Conservation (phyloP, 225 moss, liverwort and hornwort species). For the Physcomitrellopsis africana region DNA sequence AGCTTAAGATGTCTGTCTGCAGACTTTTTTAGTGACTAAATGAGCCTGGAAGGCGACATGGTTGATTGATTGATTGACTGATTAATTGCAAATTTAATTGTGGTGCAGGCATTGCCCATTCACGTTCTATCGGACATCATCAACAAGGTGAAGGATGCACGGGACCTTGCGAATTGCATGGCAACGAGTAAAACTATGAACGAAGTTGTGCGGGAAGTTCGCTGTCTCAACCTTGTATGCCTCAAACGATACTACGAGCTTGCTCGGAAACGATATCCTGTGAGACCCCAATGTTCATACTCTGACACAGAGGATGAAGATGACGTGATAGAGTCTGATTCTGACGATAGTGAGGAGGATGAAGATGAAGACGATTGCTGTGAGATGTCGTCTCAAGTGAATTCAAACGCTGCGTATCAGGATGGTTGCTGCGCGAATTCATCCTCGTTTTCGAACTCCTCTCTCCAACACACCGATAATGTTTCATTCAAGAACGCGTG, state of each 20-base stretch:
- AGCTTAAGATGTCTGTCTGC: background rate
- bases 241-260: constrained; percentile 45
- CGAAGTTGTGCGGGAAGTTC: constrained; percentile 38
- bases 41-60: too few relatives aligned
- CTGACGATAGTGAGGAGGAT: background rate
- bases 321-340: background rate
- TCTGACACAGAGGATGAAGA: constrained; percentile 18
- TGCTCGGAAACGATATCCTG: constrained; percentile 33
- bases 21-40: background rate
- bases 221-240: constrained; percentile 41
- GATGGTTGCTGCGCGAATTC: constrained; percentile 24
- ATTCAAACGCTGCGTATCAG: background rate
- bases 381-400: constrained; percentile 33
- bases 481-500: constrained; percentile 52
- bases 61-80: background rate
- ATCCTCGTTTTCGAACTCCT: background rate
- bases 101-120: constrained; percentile 42
- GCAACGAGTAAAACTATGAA: constrained; percentile 51
- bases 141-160: constrained; percentile 46
- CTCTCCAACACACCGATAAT: constrained; percentile 17
- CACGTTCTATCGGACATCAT: constrained; percentile 48
- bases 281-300: constrained; percentile 23
- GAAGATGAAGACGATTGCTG: constrained; percentile 34
- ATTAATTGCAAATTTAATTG: too few relatives aligned
- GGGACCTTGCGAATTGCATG: constrained; percentile 60